These are phyloP conservation scores for Xylariaceae sp. DNA, from an alignment of 2,329 filamentous ascomycete species.

Conservation along the genomic window DNA sequence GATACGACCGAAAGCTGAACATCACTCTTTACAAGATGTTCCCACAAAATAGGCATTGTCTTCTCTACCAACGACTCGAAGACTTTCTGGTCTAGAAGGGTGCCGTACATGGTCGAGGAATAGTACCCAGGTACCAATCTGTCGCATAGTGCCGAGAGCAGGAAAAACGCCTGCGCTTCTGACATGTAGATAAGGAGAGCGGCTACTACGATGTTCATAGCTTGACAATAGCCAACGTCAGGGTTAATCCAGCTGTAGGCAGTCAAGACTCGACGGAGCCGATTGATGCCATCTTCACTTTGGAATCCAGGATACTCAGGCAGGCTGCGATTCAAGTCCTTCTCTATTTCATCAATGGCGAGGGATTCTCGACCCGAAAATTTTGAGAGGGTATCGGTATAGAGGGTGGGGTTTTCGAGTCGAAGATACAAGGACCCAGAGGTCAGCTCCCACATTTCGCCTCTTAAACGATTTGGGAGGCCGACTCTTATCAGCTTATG, in stretches of 20 bases:
- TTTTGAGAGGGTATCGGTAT: conserved; percentile 77
- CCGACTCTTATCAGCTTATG: conserved; percentile 96
- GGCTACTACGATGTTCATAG: conserved; percentile 99
- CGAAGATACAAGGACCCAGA: conserved; percentile 88
- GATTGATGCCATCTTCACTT: conserved; percentile 88
- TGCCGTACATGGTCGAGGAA: conserved; percentile 98
- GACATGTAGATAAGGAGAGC: conserved; percentile 99
- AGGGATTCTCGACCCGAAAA: conserved; percentile 83
- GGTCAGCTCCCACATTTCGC: conserved; percentile 93
- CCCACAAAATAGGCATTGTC: conserved; percentile 98
- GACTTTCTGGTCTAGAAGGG: conserved; percentile 90
- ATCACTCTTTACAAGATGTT: conserved; percentile 93
- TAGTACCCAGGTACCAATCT: conserved; percentile 94
- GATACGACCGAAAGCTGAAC: conserved; percentile 97
- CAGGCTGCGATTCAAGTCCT: conserved; percentile 91
- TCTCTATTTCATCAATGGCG: conserved; percentile 98
- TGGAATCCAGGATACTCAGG: conserved; percentile 98
- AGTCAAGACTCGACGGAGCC: conserved; percentile 83
- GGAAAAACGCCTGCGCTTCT: conserved; percentile 90
- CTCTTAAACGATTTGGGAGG: conserved; percentile 84
- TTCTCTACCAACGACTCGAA: conserved; percentile 98
- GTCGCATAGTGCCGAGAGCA: conserved; percentile 87
- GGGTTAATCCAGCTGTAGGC: conserved; percentile 97
- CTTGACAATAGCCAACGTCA: conserved; percentile 96
- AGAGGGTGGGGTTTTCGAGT: conserved; percentile 79